Base-by-base conservation (phyloP, 495 filamentous ascomycete species). In the Ascodesmis nigricans region DNA sequence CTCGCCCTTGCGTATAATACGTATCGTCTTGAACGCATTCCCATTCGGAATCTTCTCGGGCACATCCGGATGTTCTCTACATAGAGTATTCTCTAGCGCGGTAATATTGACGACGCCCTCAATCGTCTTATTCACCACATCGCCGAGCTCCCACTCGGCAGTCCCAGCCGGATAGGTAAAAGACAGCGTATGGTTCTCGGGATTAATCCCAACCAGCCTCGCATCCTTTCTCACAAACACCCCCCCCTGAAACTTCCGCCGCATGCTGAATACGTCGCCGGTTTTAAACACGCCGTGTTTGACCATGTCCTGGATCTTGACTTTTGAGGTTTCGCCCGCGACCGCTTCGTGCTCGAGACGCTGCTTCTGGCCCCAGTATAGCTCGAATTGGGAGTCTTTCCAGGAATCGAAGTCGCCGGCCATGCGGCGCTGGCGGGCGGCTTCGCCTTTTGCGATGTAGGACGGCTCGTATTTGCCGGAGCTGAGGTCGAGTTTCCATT, bases 351-450 rank as follows among this genome's bases (percentile, higher is more conserved):
- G 27, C 18, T 45, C 40, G n/a, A 53, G 40, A 35, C 56, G 65
- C 49, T 71, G 63, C 33, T 73, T 67, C 36, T 75, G 64, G 0
- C 65, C 71, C 77, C 77, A 91, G 36, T 68, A 73, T 21, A 64
- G 53, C 53, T 80, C 69, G 22, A 70, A 75, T 24, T 74, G 61
- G 3, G 58, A 42, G 31, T 69, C 65, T 47, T 79, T 71, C 50
- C 66, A 77, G 4, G 63, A 54, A 40, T 84, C 70, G 43, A 75
- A 84, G 13, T 64, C 57, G n/a, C 80, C 78, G 1, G 59, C 51
- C n/a, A 57, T 54, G 29, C 78, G 65, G 43, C 68, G 16, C 4
- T 20, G 5, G 16, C 39, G 20, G 7, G 46, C 48, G 10, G 45
- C 35, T 25, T 41, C 38, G 1, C 35, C 47, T 1, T 42, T 39